Conservation (phyloP, 2,329 filamentous ascomycete species). For the Alternaria novae-zelandiae region DNA sequence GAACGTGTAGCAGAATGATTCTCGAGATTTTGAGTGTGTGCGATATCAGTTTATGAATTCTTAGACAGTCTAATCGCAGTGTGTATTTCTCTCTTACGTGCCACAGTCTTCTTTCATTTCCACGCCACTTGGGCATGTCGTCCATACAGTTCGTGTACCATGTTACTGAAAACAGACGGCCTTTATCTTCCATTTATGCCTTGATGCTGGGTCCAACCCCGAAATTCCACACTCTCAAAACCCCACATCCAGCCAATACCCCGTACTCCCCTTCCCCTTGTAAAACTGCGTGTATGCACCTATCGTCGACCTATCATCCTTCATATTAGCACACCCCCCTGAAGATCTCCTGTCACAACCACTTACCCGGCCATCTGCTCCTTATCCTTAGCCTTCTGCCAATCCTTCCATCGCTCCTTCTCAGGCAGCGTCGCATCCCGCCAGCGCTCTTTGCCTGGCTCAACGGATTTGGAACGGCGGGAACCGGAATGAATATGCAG, state of each 20-base stretch:
- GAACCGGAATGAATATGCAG: constrained; percentile 2
- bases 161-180: no score
- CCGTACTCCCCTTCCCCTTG: constrained; percentile 22
- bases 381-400: constrained; percentile 34
- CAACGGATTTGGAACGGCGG: not conserved
- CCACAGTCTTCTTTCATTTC: no score
- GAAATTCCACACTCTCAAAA: not conserved
- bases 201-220: no score
- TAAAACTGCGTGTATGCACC: constrained; percentile 21
- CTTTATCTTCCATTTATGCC: no score
- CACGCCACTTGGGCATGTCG: no score
- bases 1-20: no score
- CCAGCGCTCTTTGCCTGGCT: constrained; percentile 29
- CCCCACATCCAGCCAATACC: constrained; percentile 12
- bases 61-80: no score
- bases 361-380: constrained; percentile 20
- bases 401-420: constrained; percentile 35
- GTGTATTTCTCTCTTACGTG: no score
- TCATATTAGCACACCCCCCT: accelerated
- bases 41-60: no score
- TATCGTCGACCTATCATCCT: constrained; percentile 12
- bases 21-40: no score
- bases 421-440: constrained; percentile 29
- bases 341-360: accelerated
- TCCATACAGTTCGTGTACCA: no score